Conservation (phyloP, 768 basidiomycete genomes). For the Dacryopinax primogenitus region DNA sequence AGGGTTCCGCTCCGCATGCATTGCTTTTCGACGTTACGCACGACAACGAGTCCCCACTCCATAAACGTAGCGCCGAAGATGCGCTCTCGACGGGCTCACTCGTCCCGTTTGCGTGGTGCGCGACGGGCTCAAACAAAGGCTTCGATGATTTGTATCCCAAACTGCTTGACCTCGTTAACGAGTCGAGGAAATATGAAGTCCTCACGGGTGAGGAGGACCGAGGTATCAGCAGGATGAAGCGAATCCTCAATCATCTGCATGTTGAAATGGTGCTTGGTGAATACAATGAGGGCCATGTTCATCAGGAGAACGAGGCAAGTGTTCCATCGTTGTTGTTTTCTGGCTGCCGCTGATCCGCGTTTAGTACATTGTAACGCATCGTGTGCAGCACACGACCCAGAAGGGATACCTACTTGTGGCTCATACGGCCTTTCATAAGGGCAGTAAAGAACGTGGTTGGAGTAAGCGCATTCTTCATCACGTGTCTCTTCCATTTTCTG, state of each 20-base stretch:
- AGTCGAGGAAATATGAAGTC: conserved; percentile 66
- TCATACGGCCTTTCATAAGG: conserved; percentile 83
- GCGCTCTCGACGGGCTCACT: conserved; percentile 87
- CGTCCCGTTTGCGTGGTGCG: conserved; percentile 80
- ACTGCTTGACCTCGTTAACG: conserved; percentile 75
- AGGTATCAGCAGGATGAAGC: conserved; percentile 45
- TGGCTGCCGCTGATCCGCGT: background rate
- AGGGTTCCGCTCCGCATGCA: conserved; percentile 83
- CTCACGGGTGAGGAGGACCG: conserved; percentile 38
- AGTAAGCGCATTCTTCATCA: conserved; percentile 37
- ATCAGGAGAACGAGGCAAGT: conserved; percentile 89
- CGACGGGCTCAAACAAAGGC: conserved; percentile 87
- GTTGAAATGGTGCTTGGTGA: conserved; percentile 82
- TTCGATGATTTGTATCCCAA: conserved; percentile 97
- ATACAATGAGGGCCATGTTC: conserved; percentile 87
- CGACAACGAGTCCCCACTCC: conserved; percentile 84
- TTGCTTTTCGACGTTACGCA: conserved; percentile 93
- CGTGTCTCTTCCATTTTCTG: background rate
- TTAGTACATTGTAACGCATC: conserved; percentile 86
- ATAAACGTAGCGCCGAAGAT: conserved; percentile 89
- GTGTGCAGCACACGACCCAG: conserved; percentile 79
- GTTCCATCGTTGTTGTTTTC: background rate
- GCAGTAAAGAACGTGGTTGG: conserved; percentile 62
- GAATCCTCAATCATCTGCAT: conserved; percentile 75
- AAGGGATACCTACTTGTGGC: conserved; percentile 86